A percentile compares a stretch with the other conserved stretches of the same genome.
Evolutionary conservation across 1,139 yeast species (phyloP).

Genomic region (Diutina sp.): DNA sequence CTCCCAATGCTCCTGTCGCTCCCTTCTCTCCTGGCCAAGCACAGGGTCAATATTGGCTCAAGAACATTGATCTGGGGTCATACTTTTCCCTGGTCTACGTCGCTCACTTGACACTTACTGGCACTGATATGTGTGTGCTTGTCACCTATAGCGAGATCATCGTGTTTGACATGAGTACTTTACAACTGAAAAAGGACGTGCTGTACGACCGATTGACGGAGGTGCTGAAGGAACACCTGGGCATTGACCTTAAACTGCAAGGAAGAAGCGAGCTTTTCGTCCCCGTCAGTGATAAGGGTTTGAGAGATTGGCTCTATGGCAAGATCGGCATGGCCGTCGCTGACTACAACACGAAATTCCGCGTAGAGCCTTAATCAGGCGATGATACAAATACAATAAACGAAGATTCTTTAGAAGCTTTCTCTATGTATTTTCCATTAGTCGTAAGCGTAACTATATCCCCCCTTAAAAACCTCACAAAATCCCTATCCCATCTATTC

Average conservation of each 20-base stretch:
- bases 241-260: conserved; percentile 57
- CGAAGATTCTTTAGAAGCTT: not conserved
- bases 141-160: conserved; percentile 65
- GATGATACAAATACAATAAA: not conserved
- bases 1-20: conserved; percentile 55
- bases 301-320: conserved; percentile 55
- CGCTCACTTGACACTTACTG: conserved; percentile 76
- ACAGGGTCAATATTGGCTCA: conserved; percentile 90
- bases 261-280: conserved; percentile 46
- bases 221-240: conserved; percentile 69
- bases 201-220: conserved; percentile 47
- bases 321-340: conserved; percentile 72
- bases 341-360: conserved; percentile 37
- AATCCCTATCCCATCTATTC: conserved; percentile 9
- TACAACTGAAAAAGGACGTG: conserved; percentile 56
- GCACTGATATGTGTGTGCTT: conserved; percentile 64
- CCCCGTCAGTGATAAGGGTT: conserved; percentile 60
- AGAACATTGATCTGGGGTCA: conserved; percentile 69
- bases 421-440: not conserved
- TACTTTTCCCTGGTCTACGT: conserved; percentile 62
- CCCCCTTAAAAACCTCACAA: not conserved
- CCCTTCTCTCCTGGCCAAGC: conserved; percentile 78
- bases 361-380: not conserved
- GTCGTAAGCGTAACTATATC: not conserved
- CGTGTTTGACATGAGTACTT: conserved; percentile 50